These are phyloP conservation scores for Hepatocystis sp. DNA, from an alignment of 169 alveolate genomes.

Conservation along the genomic window DNA sequence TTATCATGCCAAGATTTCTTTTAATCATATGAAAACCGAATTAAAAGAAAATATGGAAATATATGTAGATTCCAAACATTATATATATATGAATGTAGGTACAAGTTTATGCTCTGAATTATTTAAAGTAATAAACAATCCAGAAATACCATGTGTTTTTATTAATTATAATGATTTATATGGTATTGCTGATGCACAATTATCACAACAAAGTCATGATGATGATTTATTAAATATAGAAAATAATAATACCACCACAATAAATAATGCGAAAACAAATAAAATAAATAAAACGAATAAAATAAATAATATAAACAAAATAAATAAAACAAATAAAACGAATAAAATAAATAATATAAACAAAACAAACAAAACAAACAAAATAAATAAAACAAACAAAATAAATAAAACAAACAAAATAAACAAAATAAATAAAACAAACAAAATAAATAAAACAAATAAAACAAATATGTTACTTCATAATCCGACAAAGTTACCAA, in stretches of 20 bases:
- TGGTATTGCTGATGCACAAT: conserved; percentile 49
- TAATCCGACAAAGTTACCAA: too few relatives aligned
- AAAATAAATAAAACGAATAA: background rate
- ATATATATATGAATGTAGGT: conserved; percentile 48
- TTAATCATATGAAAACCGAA: conserved; percentile 20
- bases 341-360: background rate
- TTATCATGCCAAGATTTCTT: conserved; percentile 27
- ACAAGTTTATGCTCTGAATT: conserved; percentile 52
- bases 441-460: too few relatives aligned
- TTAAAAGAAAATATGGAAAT: conserved; percentile 35
- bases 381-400: too few relatives aligned
- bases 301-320: background rate
- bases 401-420: too few relatives aligned
- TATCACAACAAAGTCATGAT: conserved; percentile 1
- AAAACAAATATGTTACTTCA: too few relatives aligned
- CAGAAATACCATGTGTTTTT: conserved; percentile 50
- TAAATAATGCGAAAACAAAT: background rate
- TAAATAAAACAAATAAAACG: background rate
- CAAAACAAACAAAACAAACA: too few relatives aligned
- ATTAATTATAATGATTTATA: conserved; percentile 65
- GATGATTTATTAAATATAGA: too few relatives aligned
- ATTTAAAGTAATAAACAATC: conserved; percentile 39
- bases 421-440: too few relatives aligned
- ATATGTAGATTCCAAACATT: conserved; percentile 65
- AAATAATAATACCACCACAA: too few relatives aligned